Base-by-base conservation (phyloP, 441 rosid species). In the Iberis amara region DNA sequence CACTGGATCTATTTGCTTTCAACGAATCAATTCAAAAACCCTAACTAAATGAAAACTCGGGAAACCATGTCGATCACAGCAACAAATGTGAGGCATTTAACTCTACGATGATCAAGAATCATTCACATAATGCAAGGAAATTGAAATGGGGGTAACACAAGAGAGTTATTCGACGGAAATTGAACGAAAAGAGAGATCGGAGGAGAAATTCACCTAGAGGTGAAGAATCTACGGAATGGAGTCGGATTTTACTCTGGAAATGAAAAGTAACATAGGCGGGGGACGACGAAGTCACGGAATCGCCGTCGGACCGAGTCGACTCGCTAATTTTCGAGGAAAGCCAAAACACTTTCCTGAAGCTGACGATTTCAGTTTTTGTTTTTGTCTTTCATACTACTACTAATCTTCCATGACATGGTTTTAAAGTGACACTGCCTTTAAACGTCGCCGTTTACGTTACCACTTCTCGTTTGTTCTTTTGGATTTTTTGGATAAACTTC, bases 261-360 rank as follows among this genome's bases (percentile, higher is more conserved):
- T 12, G 52, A n/a, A 35, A 53, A 39, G 8, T 28, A 31, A 61
- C 72, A 50, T 38, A 44, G 54, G 49, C 13, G 39, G 15, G 27
- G n/a, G 47, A 53, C 15, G 52, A 47, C 11, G 14, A 57, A 26
- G 68, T 48, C 3, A 40, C 39, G 27, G 46, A 47, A 47, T 66
- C 56, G 65, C 10, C 26, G 57, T 40, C 37, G 67, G 72, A 59
- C 57, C 66, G 77, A 76, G 60, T 64, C 58, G 76, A 74, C 74
- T 31, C 8, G 21, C 21, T 18, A 18, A 3, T 18, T 18, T 18
- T 3, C 21, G 2, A 3, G 3, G 21, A 3, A 18, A 18, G 3
- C 21, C 21, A 1, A 18, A 18, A 18, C 21, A 18, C 21, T 18
- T 18, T 18, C 21, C 21, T 18, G 21, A 18, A 18, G 21, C 21